These are phyloP conservation scores for Macrocybe gigantea DNA, from an alignment of 768 basidiomycete genomes.

Conservation along the genomic window DNA sequence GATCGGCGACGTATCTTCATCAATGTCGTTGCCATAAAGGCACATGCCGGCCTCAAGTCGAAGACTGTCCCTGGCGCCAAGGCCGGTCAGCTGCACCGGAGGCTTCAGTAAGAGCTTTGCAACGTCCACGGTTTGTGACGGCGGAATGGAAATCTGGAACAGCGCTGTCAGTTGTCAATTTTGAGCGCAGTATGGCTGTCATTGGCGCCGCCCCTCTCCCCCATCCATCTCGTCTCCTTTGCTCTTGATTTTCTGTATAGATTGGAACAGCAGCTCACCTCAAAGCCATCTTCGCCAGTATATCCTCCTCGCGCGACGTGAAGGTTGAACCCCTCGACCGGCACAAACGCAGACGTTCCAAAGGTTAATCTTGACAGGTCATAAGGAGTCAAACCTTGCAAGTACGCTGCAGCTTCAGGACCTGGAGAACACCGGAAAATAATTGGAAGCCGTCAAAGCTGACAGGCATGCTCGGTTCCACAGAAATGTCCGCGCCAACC, in stretches of 20 bases:
- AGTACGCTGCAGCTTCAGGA: conserved; percentile 73
- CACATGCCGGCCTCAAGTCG: conserved; percentile 96
- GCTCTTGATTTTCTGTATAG: too few relatives aligned
- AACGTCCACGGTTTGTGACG: conserved; percentile 65
- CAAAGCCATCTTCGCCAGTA: conserved; percentile 98
- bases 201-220: too few relatives aligned
- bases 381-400: conserved; percentile 72
- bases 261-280: conserved; percentile 37
- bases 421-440: conserved; percentile 34
- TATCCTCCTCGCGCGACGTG: conserved; percentile 95
- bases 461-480: neutral
- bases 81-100: conserved; percentile 78
- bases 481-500: conserved; percentile 39
- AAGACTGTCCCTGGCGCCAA: conserved; percentile 92
- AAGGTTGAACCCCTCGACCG: conserved; percentile 70
- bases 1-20: conserved; percentile 80
- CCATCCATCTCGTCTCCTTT: too few relatives aligned
- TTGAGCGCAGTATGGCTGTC: too few relatives aligned
- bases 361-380: conserved; percentile 76
- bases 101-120: conserved; percentile 58
- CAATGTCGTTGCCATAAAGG: conserved; percentile 90
- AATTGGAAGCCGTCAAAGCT: neutral
- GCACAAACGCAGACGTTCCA: conserved; percentile 76
- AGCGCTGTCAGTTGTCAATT: neutral
- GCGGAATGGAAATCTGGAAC: conserved; percentile 81